Evolutionary conservation across 495 filamentous ascomycete species (phyloP), one percentile per base, ranked within the genome.

Genomic region (Astrothelium subdiscretum): DNA sequence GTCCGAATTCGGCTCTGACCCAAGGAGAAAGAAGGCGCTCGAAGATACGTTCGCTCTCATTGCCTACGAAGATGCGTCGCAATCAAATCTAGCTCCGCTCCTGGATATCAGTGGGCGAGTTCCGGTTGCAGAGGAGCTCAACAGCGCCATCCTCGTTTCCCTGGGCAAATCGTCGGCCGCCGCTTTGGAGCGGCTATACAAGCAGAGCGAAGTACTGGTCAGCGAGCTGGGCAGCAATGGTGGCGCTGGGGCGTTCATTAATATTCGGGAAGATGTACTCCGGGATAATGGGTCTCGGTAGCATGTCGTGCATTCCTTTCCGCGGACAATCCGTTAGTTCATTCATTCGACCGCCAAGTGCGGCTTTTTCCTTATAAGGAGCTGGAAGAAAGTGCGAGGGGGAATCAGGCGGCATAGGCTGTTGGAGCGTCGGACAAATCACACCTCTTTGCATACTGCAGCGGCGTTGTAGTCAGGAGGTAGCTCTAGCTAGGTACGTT

Each of bases 51-150:
- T 95, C 72, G 87, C 90, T 18, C 78, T 99, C 59, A 83, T 97
- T 63, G 90, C 92, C 2, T 97, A 97, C 67, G 73, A 81, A 18
- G 87, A 97, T 70, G 90, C 92, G 15, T 80, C 85, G 31, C 82
- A 85, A 67, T 84, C 82, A 32, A 83, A 85, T 29, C 79, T 95
- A 62, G 84, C 87, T n/a, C 87, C 87, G 70, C 75, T 96, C 67
- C 74, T 97, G 61, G 90, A 96, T 68, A 80, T 80, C 15, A 80
- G 79, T 13, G 90, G 89, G 2, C 78, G 94, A 60, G 84, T 87
- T 32, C 80, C 84, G 57, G 90, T 97, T 57, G 91, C 91, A 22
- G 94, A 99, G 76, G 92, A 95, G 75, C 75, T 99, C 65, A 97
- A 97, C 72, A 88, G 89, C 63, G 94, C 90, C 40, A 96, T 98